phyloP scores from a whole-genome alignment of 1,284 basidiomycete genomes.

The Cutaneotrichosporon spelunceum region DNA sequence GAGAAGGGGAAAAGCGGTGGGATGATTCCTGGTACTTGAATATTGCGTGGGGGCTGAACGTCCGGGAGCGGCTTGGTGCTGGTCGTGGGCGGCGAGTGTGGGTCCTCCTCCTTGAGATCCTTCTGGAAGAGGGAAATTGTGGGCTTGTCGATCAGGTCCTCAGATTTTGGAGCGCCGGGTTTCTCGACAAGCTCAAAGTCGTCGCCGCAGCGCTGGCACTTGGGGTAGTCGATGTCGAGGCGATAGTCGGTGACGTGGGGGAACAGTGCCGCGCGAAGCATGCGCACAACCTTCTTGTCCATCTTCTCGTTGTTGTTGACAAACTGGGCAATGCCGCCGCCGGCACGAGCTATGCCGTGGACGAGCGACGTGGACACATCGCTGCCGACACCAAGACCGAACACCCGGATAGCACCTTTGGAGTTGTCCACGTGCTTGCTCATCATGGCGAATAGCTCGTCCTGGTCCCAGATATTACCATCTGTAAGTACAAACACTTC shows the following conservation, averaged over 20 bases:
- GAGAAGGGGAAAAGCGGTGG: slow-evolving; percentile 20
- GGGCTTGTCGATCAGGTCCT: background rate
- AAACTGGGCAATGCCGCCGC: slow-evolving; percentile 18
- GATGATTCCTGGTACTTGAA: slow-evolving; percentile 38
- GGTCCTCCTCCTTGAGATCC: slow-evolving; percentile 15
- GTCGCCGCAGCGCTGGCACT: slow-evolving; percentile 11
- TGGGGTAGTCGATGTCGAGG: slow-evolving; percentile 19
- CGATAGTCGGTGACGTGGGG: slow-evolving; percentile 20
- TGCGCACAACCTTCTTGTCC: slow-evolving; percentile 26
- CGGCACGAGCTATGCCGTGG: slow-evolving; percentile 19
- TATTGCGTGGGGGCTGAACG: slow-evolving; percentile 55
- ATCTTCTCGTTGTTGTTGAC: slow-evolving; percentile 16
- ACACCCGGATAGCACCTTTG: slow-evolving; percentile 28
- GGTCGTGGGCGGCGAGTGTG: background rate
- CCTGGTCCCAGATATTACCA: slow-evolving; percentile 33
- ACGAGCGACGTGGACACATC: slow-evolving; percentile 18
- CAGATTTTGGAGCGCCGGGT: slow-evolving; percentile 4
- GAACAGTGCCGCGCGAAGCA: slow-evolving; percentile 19
- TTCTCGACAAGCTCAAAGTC: slow-evolving; percentile 25
- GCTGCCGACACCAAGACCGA: slow-evolving; percentile 32
- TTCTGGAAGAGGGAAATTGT: slow-evolving; percentile 35
- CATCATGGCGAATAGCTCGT: slow-evolving; percentile 17
- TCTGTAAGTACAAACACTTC: slow-evolving; percentile 38
- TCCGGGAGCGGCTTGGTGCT: slow-evolving; percentile 25
- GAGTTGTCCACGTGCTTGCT: slow-evolving; percentile 1